Conservation (phyloP, 495 filamentous ascomycete species). For the Articulospora tetracladia region DNA sequence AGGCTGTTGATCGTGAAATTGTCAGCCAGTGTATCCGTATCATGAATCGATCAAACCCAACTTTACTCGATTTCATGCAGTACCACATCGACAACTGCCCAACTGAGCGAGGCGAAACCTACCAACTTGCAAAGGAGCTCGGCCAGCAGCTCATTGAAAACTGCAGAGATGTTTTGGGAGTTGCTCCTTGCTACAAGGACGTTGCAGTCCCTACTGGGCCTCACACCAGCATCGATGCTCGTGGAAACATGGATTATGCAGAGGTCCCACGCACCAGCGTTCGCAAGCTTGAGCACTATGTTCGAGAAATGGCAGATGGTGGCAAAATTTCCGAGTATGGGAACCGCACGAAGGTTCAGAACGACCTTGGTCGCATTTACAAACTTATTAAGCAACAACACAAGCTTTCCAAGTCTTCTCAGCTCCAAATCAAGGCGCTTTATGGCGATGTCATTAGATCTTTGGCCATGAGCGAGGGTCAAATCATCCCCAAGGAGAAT, state of each 20-base stretch:
- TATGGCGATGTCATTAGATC: slow-evolving; percentile 93
- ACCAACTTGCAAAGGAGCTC: slow-evolving; percentile 93
- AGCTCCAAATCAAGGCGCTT: slow-evolving; percentile 89
- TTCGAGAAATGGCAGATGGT: slow-evolving; percentile 97
- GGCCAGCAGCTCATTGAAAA: slow-evolving; percentile 94
- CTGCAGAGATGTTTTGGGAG: slow-evolving; percentile 84
- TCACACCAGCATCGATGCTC: slow-evolving; percentile 81
- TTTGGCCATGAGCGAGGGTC: slow-evolving; percentile 92
- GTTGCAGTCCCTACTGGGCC: slow-evolving; percentile 89
- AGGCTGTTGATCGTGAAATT: slow-evolving; percentile 93
- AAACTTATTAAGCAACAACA: slow-evolving; percentile 97
- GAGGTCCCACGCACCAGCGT: slow-evolving; percentile 86
- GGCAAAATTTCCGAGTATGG: slow-evolving; percentile 98
- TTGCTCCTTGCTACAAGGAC: slow-evolving; percentile 89
- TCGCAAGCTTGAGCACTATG: slow-evolving; percentile 97
- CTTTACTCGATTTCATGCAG: slow-evolving; percentile 97
- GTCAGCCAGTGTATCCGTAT: slow-evolving; percentile 97
- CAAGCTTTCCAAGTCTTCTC: slow-evolving; percentile 89
- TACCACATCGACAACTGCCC: slow-evolving; percentile 99
- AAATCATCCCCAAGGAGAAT: slow-evolving; percentile 86
- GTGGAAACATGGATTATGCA: slow-evolving; percentile 84
- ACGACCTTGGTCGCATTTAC: slow-evolving; percentile 89
- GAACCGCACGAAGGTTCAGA: slow-evolving; percentile 96
- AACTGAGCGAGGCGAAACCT: slow-evolving; percentile 93
- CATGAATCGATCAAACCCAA: slow-evolving; percentile 98